Percentiles rank a stretch among this genome's conserved stretches.
These are phyloP conservation scores for Cruciata laevipes DNA, from an alignment of 257 asterid species.

Conservation along the genomic window DNA sequence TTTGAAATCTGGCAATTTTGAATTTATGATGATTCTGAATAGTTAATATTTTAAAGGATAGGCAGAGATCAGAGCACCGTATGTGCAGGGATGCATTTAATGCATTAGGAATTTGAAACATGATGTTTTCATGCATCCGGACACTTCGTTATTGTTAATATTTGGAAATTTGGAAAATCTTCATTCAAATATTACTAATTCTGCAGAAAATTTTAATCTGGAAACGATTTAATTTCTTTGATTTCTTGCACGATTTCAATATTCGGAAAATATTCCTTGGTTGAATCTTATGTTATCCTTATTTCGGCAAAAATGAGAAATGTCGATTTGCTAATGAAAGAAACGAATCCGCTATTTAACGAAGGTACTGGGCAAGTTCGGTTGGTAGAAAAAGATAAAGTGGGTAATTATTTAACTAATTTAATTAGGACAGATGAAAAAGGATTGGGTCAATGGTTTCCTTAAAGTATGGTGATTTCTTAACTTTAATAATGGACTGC, in stretches of 20 bases:
- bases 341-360: neutral
- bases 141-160: no score
- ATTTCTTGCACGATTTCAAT: neutral
- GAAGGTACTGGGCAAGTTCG: neutral
- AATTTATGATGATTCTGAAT: conserved; percentile 5
- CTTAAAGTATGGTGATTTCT: conserved; percentile 3
- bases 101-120: neutral
- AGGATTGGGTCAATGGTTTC: neutral
- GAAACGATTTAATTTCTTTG: neutral
- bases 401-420: neutral
- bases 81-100: neutral
- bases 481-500: neutral
- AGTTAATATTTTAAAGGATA: neutral
- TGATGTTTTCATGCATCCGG: neutral
- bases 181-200: conserved; percentile 5
- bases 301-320: neutral
- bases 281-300: neutral
- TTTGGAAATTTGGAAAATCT: conserved; percentile 2
- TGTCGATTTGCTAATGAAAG: neutral
- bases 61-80: conserved; percentile 2
- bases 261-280: neutral
- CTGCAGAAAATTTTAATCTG: neutral
- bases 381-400: neutral
- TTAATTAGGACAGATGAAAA: neutral
- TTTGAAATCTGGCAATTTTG: conserved; percentile 3